Conservation (phyloP, 164 flowering plant species). For the Macadamia integrifolia region DNA sequence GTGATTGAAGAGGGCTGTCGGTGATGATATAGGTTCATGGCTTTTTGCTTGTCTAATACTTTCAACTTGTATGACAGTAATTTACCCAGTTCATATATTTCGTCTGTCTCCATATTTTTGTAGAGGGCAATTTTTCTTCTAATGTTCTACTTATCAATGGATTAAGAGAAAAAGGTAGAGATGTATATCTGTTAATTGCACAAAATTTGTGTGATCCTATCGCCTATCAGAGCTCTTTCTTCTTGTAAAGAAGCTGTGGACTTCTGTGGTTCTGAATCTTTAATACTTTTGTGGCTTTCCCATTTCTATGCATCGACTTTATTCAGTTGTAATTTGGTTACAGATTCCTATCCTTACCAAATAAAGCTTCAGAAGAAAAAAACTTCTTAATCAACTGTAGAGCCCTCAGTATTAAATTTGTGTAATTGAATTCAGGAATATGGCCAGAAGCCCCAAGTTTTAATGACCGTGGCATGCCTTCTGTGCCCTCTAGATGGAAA, state of each 20-base stretch:
- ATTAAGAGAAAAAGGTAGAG: too few relatives aligned
- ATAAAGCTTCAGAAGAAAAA: background rate
- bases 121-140: background rate
- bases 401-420: background rate
- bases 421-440: slow-evolving; percentile 43
- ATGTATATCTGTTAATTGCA: too few relatives aligned
- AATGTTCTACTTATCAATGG: background rate
- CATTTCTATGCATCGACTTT: background rate
- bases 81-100: background rate
- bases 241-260: background rate
- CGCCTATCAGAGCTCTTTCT: background rate
- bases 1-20: too few relatives aligned
- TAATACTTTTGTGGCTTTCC: background rate
- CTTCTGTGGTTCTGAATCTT: background rate
- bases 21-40: too few relatives aligned
- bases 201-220: background rate
- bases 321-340: background rate
- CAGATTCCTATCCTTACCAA: background rate
- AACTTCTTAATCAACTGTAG: background rate
- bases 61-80: too few relatives aligned
- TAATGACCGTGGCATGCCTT: slow-evolving; percentile 60
- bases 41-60: too few relatives aligned
- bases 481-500: slow-evolving; percentile 66
- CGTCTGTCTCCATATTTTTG: too few relatives aligned
- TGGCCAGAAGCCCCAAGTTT: slow-evolving; percentile 90